Evolutionary conservation across 2,329 filamentous ascomycete species (phyloP).

Genomic region (Ophiostoma ips): DNA sequence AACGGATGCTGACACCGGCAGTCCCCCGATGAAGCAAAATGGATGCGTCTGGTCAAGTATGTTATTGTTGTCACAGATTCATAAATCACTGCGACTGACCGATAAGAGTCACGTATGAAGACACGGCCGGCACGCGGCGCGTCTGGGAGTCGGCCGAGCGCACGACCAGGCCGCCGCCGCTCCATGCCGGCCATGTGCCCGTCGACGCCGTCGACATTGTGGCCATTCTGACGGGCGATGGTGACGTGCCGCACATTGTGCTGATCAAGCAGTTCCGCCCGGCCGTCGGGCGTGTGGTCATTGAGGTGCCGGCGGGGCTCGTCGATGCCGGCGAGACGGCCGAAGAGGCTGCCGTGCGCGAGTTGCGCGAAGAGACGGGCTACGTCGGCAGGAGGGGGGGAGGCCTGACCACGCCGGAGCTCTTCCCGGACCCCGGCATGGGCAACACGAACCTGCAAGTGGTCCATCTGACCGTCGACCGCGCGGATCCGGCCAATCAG

Average conservation of each 20-base stretch:
- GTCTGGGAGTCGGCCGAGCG: slow-evolving; percentile 63
- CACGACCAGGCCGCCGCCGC: slow-evolving; percentile 35
- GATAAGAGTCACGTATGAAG: slow-evolving; percentile 45
- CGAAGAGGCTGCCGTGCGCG: slow-evolving; percentile 47
- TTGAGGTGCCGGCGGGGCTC: slow-evolving; percentile 52
- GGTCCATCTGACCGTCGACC: slow-evolving; percentile 62
- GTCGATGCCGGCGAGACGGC: slow-evolving; percentile 48
- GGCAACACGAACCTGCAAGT: slow-evolving; percentile 54
- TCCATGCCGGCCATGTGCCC: slow-evolving; percentile 32
- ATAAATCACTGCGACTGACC: background rate
- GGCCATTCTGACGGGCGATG: slow-evolving; percentile 42
- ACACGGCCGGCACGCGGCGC: slow-evolving; percentile 42
- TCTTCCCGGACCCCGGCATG: slow-evolving; percentile 41
- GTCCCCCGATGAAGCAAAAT: slow-evolving; percentile 39
- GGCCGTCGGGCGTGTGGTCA: slow-evolving; percentile 42
- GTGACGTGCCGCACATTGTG: slow-evolving; percentile 42
- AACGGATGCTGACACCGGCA: slow-evolving; percentile 15
- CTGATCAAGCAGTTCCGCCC: slow-evolving; percentile 56
- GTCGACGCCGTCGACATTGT: slow-evolving; percentile 65
- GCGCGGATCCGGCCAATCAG: slow-evolving; percentile 53
- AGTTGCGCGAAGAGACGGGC: slow-evolving; percentile 54
- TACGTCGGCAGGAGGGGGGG: slow-evolving; percentile 34
- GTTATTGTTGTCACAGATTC: slow-evolving; percentile 10
- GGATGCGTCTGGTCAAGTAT: slow-evolving; percentile 47
- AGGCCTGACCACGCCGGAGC: background rate